Evolutionary conservation across 768 basidiomycete species (phyloP).

Genomic region (Kockovaella imperatae): DNA sequence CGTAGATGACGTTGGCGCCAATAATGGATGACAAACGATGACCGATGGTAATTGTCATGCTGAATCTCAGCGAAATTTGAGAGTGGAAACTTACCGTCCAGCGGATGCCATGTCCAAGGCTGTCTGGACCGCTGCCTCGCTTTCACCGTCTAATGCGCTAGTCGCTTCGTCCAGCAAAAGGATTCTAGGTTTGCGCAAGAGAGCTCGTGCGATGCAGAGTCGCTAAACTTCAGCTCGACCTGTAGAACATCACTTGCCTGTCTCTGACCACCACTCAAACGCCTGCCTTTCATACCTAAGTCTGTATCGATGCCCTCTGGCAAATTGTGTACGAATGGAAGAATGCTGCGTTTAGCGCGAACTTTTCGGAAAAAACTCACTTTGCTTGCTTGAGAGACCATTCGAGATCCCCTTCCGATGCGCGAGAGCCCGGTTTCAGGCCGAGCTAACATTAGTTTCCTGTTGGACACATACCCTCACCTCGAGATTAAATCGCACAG

Average conservation of each 20-base stretch:
- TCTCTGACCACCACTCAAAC: constrained; percentile 38
- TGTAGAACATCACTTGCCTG: constrained; percentile 14
- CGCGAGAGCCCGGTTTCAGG: constrained; percentile 7
- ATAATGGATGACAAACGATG: constrained; percentile 38
- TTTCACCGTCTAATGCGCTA: constrained; percentile 36
- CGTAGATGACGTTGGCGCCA: constrained; percentile 36
- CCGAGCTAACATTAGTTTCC: too few species aligned
- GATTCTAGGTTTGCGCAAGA: constrained; percentile 38
- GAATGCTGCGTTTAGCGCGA: constrained; percentile 16
- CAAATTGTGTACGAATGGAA: constrained; percentile 25
- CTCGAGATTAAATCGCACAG: constrained; percentile 33
- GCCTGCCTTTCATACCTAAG: constrained; percentile 39
- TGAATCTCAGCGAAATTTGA: constrained; percentile 3
- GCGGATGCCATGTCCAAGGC: constrained; percentile 33
- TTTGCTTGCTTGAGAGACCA: constrained; percentile 23
- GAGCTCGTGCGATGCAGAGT: constrained; percentile 41
- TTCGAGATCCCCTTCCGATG: constrained; percentile 20
- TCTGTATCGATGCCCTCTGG: constrained; percentile 34
- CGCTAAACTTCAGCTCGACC: constrained; percentile 10
- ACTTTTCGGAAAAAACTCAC: constrained; percentile 4
- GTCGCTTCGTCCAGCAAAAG: constrained; percentile 39
- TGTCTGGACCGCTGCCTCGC: constrained; percentile 34
- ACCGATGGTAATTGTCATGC: constrained; percentile 39
- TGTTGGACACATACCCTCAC: neutral
- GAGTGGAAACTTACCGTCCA: neutral